Evolutionary conservation across 2,329 filamentous ascomycete species (phyloP), one percentile per base, ranked within the genome.

Genomic region (Fusarium falciforme): DNA sequence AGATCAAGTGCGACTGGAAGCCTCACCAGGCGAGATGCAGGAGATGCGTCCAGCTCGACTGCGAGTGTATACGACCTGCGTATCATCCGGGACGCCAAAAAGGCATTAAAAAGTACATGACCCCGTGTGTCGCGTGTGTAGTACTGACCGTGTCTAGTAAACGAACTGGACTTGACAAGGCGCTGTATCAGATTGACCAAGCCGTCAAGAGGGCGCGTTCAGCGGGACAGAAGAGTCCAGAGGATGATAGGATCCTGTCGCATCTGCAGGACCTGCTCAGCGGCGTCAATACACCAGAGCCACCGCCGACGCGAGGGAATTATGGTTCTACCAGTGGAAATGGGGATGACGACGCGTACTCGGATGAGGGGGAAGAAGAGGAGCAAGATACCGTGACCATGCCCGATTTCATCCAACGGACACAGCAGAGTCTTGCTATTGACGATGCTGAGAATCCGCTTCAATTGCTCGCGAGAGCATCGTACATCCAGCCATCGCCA

Each of bases 381-480:
- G 76, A 79, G 22, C 73, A 76, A 1, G 77, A 78, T 5, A 60
- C 62, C 2, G 72, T 74, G 12, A 70, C 73, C 5, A 77, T 78
- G 71, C 73, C 80, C 1, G 77, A 79, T 5, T 76, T 81, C 5
- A 76, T 77, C 0, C 80, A 79, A 35, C 72, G 75, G 11, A 79
- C 77, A 1, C 85, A 87, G 40, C 89, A 90, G 63, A 87, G 84
- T 58, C 85, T 93, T 35, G 87, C 90, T 14, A 84, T 93, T 29
- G 92, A 94, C 74, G 93, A 93, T 79, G 92, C 92, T 5, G 92
- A 94, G 77, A 94, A 94, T 70, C 92, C 92, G 0, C 83, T 94
- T 6, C 92, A 94, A 79, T 83, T 94, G 17, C 89, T 94, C 36
- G 93, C 93, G 4, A 88, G 92, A 35, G 93, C 92, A 1, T 94